Evolutionary conservation across 1,284 basidiomycete species (phyloP).

Genomic region (Trichosporon faecale): DNA sequence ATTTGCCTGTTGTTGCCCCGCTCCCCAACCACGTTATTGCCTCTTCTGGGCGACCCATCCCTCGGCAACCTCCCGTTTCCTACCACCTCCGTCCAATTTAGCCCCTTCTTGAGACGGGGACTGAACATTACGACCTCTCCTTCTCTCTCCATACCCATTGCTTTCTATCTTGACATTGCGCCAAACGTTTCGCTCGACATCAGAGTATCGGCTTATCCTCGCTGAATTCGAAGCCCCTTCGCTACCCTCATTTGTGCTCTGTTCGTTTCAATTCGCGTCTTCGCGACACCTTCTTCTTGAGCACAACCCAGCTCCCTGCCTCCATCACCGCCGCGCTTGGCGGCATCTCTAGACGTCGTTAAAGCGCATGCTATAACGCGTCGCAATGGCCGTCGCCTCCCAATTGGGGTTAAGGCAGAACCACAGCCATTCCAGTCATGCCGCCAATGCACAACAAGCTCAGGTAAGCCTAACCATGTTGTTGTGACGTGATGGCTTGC

Average conservation of each 20-base stretch:
- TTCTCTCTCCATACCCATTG: background rate
- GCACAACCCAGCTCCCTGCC: background rate
- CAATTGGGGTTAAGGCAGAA: conserved; percentile 5
- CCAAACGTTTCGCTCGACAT: background rate
- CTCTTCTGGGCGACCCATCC: background rate
- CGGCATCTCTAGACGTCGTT: conserved; percentile 9
- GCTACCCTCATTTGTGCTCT: background rate
- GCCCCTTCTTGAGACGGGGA: background rate
- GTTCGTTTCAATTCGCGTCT: background rate
- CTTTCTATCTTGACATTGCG: background rate
- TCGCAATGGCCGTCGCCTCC: conserved; percentile 8
- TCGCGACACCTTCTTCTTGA: background rate
- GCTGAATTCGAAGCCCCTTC: background rate
- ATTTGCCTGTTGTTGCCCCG: background rate
- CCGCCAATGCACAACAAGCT: conserved; percentile 8
- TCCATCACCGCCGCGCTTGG: background rate
- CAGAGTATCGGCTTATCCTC: background rate
- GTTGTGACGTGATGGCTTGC: background rate
- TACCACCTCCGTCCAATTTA: background rate
- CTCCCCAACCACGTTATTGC: background rate
- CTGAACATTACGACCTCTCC: background rate
- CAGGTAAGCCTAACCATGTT: background rate
- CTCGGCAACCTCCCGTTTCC: background rate
- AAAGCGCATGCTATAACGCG: conserved; percentile 7
- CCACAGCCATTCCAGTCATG: conserved; percentile 4